phyloP scores from a whole-genome alignment of 2,329 filamentous ascomycete species.

The Neoascochyta sp. region DNA sequence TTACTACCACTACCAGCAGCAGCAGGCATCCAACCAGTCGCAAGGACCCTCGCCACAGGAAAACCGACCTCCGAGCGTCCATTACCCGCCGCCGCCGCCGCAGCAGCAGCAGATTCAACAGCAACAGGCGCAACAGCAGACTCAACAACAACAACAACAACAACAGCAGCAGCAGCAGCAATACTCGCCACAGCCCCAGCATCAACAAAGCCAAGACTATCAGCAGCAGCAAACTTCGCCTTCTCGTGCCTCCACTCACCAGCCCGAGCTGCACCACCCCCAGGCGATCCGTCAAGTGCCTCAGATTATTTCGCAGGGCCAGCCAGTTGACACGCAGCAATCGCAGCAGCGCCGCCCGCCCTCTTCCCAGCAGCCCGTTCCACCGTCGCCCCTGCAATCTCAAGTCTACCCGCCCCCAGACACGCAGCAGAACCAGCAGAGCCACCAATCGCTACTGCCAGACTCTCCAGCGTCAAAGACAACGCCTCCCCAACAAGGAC shows the following conservation, averaged over 20 bases:
- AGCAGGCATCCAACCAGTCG: constrained; percentile 20
- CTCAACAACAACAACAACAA: constrained; percentile 26
- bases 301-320: constrained; percentile 28
- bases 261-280: constrained; percentile 32
- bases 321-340: constrained; percentile 27
- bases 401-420: constrained; percentile 34
- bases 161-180: constrained; percentile 25
- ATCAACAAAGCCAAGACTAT: constrained; percentile 31
- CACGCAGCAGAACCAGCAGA: constrained; percentile 24
- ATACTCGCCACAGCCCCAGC: constrained; percentile 26
- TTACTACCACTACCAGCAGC: constrained; percentile 34
- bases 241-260: constrained; percentile 29
- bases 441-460: constrained; percentile 19
- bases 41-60: constrained; percentile 28
- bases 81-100: constrained; percentile 25
- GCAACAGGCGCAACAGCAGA: constrained; percentile 32
- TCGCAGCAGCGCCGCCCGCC: constrained; percentile 32
- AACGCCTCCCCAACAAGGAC: constrained; percentile 28
- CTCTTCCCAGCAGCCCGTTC: constrained; percentile 34
- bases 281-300: constrained; percentile 29
- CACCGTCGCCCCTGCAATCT: constrained; percentile 35
- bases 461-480: constrained; percentile 27
- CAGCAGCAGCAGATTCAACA: constrained; percentile 22
- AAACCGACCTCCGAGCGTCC: constrained; percentile 19
- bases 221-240: constrained; percentile 23